Base-by-base conservation (phyloP, 495 filamentous ascomycete species). In the Lichenothelia convexa region DNA sequence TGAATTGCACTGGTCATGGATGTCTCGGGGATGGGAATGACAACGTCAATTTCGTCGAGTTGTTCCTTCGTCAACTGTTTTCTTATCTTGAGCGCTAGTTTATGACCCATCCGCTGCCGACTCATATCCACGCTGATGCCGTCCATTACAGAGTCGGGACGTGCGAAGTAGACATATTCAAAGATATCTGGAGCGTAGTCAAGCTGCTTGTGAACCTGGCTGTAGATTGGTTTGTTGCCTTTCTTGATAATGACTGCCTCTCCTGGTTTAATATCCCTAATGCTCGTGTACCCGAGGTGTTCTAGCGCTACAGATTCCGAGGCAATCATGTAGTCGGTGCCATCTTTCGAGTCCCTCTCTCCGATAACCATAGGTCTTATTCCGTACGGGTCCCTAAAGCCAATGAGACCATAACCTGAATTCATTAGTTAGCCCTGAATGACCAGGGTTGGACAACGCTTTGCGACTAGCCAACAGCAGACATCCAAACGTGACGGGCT, bases 181-280 rank as follows among this genome's bases (percentile, higher is more conserved):
- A 95, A 97, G 38, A 93, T 85, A 54, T 97, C 89, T 2, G 89
- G 89, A 7, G 84, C 71, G 49, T 94, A 93, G 34, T 65, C 64
- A 47, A 74, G 66, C 42, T 67, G 69, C 21, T 67, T 55, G 22
- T 74, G 70, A 5, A 95, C 77, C 48, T 93, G 84, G 40, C 69
- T 68, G 59, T 85, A 78, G 27, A 73, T 62, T 1, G 86, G 85
- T 39, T 69, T 63, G 26, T 68, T 61, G 21, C 83, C 84, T 56
- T 92, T 93, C 45, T 81, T 68, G 44, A 94, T 80, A 47, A 97
- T 86, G 36, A 95, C 85, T 16, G 91, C 91, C 59, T 94, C 72
- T 24, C 89, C 89, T 3, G 91, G 91, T 22, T 77, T 58, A 41
- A 95, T 84, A 51, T 95, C 85, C 24, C 64, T 56, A 45, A 93